Evolutionary conservation across 2,329 filamentous ascomycete species (phyloP), one percentile per base, ranked within the genome.

Genomic region (Colletotrichum lindemuthianum): DNA sequence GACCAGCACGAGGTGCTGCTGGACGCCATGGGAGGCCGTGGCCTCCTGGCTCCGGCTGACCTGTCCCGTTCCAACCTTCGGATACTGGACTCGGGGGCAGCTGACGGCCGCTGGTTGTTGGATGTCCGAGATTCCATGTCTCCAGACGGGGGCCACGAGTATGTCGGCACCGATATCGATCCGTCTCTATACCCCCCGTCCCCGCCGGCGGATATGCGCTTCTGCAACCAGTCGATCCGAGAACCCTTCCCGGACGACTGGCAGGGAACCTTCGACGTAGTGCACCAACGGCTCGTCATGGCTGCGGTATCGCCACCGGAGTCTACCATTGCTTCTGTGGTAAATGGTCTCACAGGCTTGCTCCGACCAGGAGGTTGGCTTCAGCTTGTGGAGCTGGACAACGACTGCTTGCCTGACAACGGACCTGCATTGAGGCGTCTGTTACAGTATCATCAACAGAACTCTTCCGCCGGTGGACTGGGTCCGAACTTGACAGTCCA

Each of bases 161-260:
- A 59, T 44, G 34, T 59, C 16, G 60, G 60, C 43, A 59, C 48
- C 49, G 60, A 64, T 39, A 48, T 64, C 52, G 56, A 53, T 44
- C 16, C 58, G 6, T 44, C 24, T 32, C 43, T 64, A 37, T 64
- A 49, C 50, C 60, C 60, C 3, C 9, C 52, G 16, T 52, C 56
- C 34, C 50, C 43, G 3, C 55, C 50, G n/a, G 16, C n/a, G 24
- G 33, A 59, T 36, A 40, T 45, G 32, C n/a, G 24, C 1, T 54
- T 64, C n/a, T 47, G 16, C 36, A 55, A 54, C 12, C 60, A 58
- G 45, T 56, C 53, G 32, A 63, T 63, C 39, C 37, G 39, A n/a
- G 39, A 63, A 6, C 16, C 60, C 13, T 63, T 56, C 43, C 60
- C 60, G 32, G 33, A 16, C 24, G 33, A 58, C 9, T 49, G 53